Evolutionary conservation across 2,329 filamentous ascomycete genomes (phyloP).

Genomic region (Venturia nashicola): DNA sequence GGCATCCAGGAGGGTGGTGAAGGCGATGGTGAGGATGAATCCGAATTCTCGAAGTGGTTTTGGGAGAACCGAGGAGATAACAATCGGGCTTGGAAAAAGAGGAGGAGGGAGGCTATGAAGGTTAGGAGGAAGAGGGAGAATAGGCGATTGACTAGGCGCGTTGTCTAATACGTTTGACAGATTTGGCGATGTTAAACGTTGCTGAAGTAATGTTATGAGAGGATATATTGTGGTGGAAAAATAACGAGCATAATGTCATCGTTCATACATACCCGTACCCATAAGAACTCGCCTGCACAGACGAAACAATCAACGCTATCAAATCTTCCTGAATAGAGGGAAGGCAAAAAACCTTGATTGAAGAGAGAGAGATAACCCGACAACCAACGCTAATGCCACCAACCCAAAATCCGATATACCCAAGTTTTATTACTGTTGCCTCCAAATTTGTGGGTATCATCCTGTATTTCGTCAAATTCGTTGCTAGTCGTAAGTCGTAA

Average conservation of each 20-base stretch:
- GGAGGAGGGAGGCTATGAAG: conserved; percentile 47
- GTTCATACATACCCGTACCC: neutral
- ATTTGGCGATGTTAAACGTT: neutral
- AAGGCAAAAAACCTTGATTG: neutral
- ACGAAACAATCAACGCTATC: neutral
- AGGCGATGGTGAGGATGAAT: conserved; percentile 32
- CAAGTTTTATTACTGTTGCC: neutral
- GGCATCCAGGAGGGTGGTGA: conserved; percentile 14
- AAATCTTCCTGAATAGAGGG: neutral
- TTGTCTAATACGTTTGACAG: conserved; percentile 2
- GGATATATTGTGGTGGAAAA: neutral
- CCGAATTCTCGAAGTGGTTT: conserved; percentile 51
- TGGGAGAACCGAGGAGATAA: conserved; percentile 38
- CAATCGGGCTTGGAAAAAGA: conserved; percentile 40
- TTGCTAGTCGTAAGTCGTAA: neutral
- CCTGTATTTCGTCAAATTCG: neutral
- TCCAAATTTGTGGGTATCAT: neutral
- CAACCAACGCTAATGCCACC: neutral
- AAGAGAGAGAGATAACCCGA: neutral
- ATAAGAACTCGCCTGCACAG: neutral
- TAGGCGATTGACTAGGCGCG: conserved; percentile 29
- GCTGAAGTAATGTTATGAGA: neutral
- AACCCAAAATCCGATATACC: neutral
- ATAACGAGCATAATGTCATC: neutral
- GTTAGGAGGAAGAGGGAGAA: conserved; percentile 48